Evolutionary conservation across 2,329 filamentous ascomycete genomes (phyloP).

Genomic region (Ceratocystis colombiana): DNA sequence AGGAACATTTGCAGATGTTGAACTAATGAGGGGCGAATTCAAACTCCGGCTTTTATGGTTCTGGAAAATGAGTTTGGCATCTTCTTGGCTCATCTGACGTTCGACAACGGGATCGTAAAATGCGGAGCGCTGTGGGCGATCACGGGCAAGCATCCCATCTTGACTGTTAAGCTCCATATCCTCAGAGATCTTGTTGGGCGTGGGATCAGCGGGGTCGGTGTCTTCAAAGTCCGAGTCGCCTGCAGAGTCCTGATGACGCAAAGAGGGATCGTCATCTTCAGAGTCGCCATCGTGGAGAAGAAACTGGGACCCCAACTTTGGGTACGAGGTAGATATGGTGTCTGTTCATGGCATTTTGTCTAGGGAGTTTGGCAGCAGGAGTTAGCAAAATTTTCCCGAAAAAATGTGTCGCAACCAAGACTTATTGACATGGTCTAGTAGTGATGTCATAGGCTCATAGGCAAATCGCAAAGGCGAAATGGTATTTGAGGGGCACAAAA

Average conservation of each 20-base stretch:
- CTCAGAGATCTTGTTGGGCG: slow-evolving; percentile 6
- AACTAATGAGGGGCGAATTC: slow-evolving; percentile 18
- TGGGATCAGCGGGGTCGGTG: slow-evolving; percentile 13
- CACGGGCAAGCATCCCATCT: slow-evolving; percentile 51
- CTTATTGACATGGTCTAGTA: not conserved
- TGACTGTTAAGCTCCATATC: slow-evolving; percentile 31
- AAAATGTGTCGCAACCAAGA: not conserved
- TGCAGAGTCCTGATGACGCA: slow-evolving; percentile 1
- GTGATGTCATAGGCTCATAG: slow-evolving; percentile 4
- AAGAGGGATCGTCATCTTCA: slow-evolving; percentile 25
- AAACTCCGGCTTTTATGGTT: slow-evolving; percentile 24
- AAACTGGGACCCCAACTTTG: slow-evolving; percentile 26
- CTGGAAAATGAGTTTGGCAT: slow-evolving; percentile 94
- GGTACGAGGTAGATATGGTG: slow-evolving; percentile 23
- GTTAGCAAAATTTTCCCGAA: not conserved
- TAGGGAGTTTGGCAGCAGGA: not conserved
- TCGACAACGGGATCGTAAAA: slow-evolving; percentile 92
- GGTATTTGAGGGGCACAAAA: not conserved
- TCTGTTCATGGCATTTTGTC: slow-evolving; percentile 10
- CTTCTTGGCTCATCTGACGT: slow-evolving; percentile 85
- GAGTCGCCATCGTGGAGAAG: slow-evolving; percentile 27
- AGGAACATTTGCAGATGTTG: slow-evolving; percentile 6
- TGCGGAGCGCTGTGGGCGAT: slow-evolving; percentile 61
- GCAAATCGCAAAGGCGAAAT: not conserved
- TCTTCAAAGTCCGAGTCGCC: slow-evolving; percentile 21